phyloP scores from a whole-genome alignment of 768 basidiomycete species.

The Plicaturopsis crispa region DNA sequence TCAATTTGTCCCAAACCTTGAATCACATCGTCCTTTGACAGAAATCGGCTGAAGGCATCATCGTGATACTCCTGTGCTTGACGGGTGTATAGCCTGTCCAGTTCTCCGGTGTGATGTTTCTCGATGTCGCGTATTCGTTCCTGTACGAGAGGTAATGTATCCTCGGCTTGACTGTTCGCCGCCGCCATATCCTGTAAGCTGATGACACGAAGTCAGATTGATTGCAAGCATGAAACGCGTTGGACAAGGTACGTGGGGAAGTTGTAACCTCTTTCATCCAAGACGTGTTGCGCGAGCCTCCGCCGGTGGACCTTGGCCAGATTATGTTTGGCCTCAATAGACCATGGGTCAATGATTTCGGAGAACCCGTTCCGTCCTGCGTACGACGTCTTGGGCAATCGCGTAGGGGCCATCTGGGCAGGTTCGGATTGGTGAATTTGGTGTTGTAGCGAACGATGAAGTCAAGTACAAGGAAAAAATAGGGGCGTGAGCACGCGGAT shows the following conservation, averaged over 20 bases:
- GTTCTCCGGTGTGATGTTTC: constrained; percentile 19
- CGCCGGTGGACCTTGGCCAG: too few species aligned
- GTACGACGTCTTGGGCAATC: neutral
- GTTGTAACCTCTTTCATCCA: constrained; percentile 9
- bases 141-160: constrained; percentile 17
- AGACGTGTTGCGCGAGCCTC: constrained; percentile 10
- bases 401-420: neutral
- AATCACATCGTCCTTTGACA: too few species aligned
- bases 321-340: constrained; percentile 3
- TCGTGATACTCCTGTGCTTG: constrained; percentile 23
- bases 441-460: too few species aligned
- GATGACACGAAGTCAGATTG: neutral
- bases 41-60: too few species aligned
- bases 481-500: too few species aligned
- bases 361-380: neutral
- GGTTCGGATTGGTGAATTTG: too few species aligned
- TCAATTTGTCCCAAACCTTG: constrained; percentile 18
- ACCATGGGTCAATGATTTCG: constrained; percentile 1
- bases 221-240: constrained; percentile 1
- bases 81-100: constrained; percentile 20
- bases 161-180: constrained; percentile 12
- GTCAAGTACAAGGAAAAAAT: too few species aligned
- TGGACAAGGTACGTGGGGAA: constrained; percentile 11
- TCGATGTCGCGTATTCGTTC: constrained; percentile 22
- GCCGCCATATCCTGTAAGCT: constrained; percentile 4